phyloP scores from a whole-genome alignment of 2,329 filamentous ascomycete genomes.

The Sporothrix protearum region DNA sequence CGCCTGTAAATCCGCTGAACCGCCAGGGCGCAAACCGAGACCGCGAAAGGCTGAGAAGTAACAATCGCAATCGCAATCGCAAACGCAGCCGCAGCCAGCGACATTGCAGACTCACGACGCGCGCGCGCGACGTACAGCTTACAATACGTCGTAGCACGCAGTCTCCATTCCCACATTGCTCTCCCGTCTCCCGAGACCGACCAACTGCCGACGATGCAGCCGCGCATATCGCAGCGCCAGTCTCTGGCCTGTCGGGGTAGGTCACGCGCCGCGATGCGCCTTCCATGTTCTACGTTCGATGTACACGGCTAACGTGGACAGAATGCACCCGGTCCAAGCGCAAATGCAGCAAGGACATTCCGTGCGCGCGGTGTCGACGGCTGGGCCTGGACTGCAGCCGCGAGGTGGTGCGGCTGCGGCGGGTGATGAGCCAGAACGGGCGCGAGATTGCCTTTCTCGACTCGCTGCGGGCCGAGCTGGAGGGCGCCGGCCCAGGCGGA shows the following conservation, averaged over 20 bases:
- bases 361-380: slow-evolving; percentile 27
- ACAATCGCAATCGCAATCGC: neutral
- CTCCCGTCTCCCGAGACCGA: neutral
- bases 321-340: slow-evolving; percentile 30
- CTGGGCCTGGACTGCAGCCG: slow-evolving; percentile 28
- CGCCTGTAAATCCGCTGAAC: neutral
- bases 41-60: neutral
- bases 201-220: slow-evolving; percentile 7
- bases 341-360: slow-evolving; percentile 30
- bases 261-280: too few species aligned
- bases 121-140: neutral
- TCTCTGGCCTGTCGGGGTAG: slow-evolving; percentile 25
- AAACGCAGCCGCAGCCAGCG: neutral
- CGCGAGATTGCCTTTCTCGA: slow-evolving; percentile 29
- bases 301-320: neutral
- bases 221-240: slow-evolving; percentile 25
- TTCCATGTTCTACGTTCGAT: too few species aligned
- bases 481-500: neutral
- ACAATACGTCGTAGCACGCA: neutral
- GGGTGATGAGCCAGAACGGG: slow-evolving; percentile 27
- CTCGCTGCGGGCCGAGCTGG: slow-evolving; percentile 24
- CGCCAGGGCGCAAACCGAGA: neutral
- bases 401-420: slow-evolving; percentile 27
- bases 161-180: neutral
- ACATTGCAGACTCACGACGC: neutral